These are phyloP conservation scores for Chrysochromulina tobinii DNA, from an alignment of 78 protist species.

Conservation along the genomic window DNA sequence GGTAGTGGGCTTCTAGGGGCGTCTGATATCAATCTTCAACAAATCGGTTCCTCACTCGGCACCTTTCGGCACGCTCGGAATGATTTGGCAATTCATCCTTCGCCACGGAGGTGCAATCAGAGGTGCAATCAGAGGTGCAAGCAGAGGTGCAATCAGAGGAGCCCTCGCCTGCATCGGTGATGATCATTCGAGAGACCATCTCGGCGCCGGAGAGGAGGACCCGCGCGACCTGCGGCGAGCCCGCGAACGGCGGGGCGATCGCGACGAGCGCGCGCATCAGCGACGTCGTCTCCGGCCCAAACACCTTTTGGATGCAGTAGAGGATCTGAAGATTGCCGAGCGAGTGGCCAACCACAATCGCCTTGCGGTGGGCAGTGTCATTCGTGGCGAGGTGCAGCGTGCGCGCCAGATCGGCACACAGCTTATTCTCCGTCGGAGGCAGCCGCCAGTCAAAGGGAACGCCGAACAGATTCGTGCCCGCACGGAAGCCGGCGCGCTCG, in stretches of 20 bases:
- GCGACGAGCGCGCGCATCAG: neutral
- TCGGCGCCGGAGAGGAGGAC: neutral
- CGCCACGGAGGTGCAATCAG: no score
- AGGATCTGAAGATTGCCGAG: neutral
- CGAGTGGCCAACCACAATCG: neutral
- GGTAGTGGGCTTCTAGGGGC: no score
- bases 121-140: no score
- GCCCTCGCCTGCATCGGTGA: neutral
- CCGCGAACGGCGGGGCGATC: neutral
- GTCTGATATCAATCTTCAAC: no score
- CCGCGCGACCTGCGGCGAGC: neutral
- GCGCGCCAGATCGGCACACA: neutral
- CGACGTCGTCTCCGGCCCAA: neutral
- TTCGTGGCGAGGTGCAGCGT: neutral
- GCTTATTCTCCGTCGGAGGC: neutral
- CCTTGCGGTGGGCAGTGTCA: neutral
- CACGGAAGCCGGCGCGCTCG: neutral
- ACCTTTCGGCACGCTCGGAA: no score
- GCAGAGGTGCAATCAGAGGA: no score
- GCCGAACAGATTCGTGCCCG: neutral
- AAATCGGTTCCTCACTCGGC: no score
- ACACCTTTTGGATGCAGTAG: neutral
- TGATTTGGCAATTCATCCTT: no score
- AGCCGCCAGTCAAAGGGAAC: constrained; percentile 23
- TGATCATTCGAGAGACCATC: neutral